Conservation (phyloP, 1,284 basidiomycete species). For the Microbotryomycetes sp. region DNA sequence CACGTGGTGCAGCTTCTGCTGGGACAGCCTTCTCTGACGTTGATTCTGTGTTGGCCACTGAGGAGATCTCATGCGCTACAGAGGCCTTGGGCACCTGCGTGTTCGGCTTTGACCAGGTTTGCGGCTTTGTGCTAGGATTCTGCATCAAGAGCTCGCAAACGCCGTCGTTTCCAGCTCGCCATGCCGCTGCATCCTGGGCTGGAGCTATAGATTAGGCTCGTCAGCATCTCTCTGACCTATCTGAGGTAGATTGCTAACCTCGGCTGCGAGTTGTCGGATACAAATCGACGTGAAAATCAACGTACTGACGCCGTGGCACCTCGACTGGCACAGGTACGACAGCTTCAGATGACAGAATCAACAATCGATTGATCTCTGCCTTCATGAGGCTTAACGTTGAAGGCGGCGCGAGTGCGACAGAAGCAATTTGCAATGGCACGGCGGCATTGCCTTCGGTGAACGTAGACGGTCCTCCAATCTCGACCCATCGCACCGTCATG, state of each 20-base stretch:
- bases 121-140: background rate
- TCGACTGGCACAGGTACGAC: conserved; percentile 42
- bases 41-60: background rate
- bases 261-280: conserved; percentile 39
- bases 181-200: conserved; percentile 39
- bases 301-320: conserved; percentile 44
- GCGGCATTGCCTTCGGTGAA: conserved; percentile 39
- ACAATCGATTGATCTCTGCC: conserved; percentile 43
- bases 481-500: conserved; percentile 44
- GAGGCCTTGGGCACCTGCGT: background rate
- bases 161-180: conserved; percentile 40
- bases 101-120: background rate
- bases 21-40: no score
- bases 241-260: conserved; percentile 3
- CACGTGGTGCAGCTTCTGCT: background rate
- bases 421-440: conserved; percentile 37
- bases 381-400: conserved; percentile 43
- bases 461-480: conserved; percentile 39
- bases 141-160: conserved; percentile 26
- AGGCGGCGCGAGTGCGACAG: conserved; percentile 38
- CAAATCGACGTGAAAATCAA: conserved; percentile 45
- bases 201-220: conserved; percentile 34
- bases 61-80: background rate
- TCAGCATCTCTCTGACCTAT: no score
- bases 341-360: conserved; percentile 42